phyloP scores from a whole-genome alignment of 192 early-diverging fungal species.

The Gamsiella multidivaricata region DNA sequence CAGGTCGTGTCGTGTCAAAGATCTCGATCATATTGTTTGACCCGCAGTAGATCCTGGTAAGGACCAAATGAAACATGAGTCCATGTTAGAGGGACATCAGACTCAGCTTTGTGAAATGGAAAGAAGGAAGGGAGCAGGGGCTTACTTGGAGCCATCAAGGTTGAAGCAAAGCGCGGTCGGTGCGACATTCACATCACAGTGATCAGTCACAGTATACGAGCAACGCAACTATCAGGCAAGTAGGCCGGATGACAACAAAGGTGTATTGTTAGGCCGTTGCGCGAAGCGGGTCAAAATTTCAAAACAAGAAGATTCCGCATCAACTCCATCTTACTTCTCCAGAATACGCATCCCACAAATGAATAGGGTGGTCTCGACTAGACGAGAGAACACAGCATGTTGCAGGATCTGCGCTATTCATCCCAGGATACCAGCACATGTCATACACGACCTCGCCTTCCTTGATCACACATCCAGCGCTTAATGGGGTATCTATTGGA shows the following conservation, averaged over 20 bases:
- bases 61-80: neutral
- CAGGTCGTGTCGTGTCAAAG: conserved; percentile 77
- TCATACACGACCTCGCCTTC: conserved; percentile 72
- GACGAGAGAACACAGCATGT: conserved; percentile 73
- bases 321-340: conserved; percentile 58
- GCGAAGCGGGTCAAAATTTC: too few species aligned
- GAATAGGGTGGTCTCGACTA: conserved; percentile 81
- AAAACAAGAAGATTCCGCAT: too few species aligned
- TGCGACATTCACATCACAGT: conserved; percentile 71
- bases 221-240: conserved; percentile 65
- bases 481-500: conserved; percentile 42
- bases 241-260: neutral
- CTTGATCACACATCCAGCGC: conserved; percentile 30
- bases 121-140: neutral
- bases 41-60: conserved; percentile 73
- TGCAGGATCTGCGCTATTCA: conserved; percentile 64
- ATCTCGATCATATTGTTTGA: conserved; percentile 73
- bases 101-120: neutral
- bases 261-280: neutral
- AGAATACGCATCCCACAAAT: conserved; percentile 76
- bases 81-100: too few species aligned
- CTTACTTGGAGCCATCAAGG: conserved; percentile 69
- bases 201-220: conserved; percentile 74
- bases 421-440: conserved; percentile 71
- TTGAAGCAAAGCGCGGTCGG: conserved; percentile 78